Conservation (phyloP, 306 rosid species). For the Inga leiocalycina region DNA sequence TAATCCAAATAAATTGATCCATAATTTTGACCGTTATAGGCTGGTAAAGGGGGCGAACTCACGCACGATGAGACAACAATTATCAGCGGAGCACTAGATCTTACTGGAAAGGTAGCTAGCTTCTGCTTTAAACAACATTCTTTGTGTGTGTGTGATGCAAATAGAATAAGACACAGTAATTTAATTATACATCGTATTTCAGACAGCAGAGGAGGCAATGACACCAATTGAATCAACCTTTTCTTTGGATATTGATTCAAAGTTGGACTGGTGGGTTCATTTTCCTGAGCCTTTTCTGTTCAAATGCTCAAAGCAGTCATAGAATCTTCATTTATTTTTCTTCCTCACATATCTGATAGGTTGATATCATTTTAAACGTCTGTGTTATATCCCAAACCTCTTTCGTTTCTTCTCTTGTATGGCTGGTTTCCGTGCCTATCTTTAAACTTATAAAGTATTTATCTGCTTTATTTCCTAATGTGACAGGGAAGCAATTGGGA, state of each 20-base stretch:
- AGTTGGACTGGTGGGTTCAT: constrained; percentile 83
- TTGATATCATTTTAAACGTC: background rate
- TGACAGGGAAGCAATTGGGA: constrained; percentile 95
- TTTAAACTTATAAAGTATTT: constrained; percentile 16
- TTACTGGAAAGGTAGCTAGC: constrained; percentile 73
- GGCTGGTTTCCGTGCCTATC: constrained; percentile 4
- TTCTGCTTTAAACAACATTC: constrained; percentile 19
- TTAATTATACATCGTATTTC: constrained; percentile 35
- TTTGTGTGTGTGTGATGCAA: background rate
- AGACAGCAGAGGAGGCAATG: constrained; percentile 99
- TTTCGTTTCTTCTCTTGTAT: background rate
- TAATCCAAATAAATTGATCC: constrained; percentile 12
- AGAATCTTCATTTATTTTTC: background rate
- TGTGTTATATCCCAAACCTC: background rate
- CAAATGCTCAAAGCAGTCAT: background rate
- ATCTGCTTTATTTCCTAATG: constrained; percentile 12
- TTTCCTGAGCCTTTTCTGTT: constrained; percentile 24
- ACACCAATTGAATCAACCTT: constrained; percentile 97
- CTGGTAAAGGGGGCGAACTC: constrained; percentile 97
- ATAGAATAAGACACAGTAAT: constrained; percentile 22
- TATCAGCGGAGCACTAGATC: constrained; percentile 94
- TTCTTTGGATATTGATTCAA: constrained; percentile 89
- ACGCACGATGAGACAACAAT: constrained; percentile 94
- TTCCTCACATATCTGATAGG: background rate
- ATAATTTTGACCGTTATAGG: constrained; percentile 51